phyloP scores from a whole-genome alignment of 2,329 filamentous ascomycete genomes.

The Sordariomycetes sp. region DNA sequence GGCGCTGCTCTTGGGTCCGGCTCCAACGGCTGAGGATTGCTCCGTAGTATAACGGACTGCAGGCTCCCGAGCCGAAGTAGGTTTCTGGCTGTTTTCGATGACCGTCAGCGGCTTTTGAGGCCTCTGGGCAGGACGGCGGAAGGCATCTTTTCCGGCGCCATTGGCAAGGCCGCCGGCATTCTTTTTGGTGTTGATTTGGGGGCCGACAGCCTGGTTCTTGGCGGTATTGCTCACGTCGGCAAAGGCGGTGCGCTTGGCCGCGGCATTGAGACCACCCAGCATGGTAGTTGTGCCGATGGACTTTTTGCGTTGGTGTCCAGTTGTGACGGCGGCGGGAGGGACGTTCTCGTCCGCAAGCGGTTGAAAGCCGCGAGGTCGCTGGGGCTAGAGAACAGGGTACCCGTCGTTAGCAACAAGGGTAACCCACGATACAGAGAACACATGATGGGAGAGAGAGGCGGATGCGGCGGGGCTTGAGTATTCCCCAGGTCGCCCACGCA shows the following conservation, averaged over 20 bases:
- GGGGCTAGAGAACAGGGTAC: conserved; percentile 15
- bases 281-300: conserved; percentile 22
- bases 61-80: background rate
- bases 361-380: conserved; percentile 31
- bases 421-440: background rate
- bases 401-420: background rate
- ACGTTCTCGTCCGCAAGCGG: conserved; percentile 57
- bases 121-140: conserved; percentile 10
- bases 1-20: conserved; percentile 2
- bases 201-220: conserved; percentile 14
- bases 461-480: background rate
- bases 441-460: background rate
- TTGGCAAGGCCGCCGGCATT: conserved; percentile 2
- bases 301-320: conserved; percentile 10
- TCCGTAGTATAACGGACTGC: background rate
- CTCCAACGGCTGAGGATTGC: background rate
- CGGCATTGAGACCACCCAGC: conserved; percentile 44
- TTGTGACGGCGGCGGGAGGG: conserved; percentile 37
- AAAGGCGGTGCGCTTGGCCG: conserved; percentile 66
- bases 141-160: conserved; percentile 8
- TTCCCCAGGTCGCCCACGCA: background rate
- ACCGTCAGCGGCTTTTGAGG: conserved; percentile 3
- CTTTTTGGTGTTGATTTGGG: conserved; percentile 5
- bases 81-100: conserved; percentile 6
- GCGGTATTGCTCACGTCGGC: conserved; percentile 68